A percentile compares a stretch with the other conserved stretches of the same genome.
These are phyloP conservation scores for Xylariaceae sp. DNA, from an alignment of 2,329 filamentous ascomycete genomes.

Conservation along the genomic window DNA sequence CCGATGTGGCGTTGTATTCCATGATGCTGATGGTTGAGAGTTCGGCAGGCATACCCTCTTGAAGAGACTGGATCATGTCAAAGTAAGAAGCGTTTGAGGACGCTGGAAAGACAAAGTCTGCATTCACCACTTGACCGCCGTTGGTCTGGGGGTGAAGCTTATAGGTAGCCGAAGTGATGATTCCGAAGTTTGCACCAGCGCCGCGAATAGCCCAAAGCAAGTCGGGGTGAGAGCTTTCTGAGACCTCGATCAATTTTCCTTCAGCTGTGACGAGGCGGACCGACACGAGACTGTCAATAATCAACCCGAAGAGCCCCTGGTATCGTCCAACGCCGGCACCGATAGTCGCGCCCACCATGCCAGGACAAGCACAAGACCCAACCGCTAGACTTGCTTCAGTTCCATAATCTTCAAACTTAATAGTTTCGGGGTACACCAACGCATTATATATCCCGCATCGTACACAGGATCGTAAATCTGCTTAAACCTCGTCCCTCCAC, in stretches of 20 bases:
- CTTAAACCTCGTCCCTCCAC: background rate
- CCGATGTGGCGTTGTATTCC: background rate
- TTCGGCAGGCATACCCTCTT: background rate
- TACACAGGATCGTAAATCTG: background rate
- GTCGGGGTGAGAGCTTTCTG: conserved; percentile 20
- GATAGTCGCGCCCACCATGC: background rate
- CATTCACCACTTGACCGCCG: background rate
- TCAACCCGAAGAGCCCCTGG: conserved; percentile 26
- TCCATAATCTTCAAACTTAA: background rate
- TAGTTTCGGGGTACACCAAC: background rate
- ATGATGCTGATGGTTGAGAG: conserved; percentile 2
- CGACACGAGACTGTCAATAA: conserved; percentile 30
- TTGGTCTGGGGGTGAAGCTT: conserved; percentile 17
- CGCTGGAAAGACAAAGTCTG: conserved; percentile 19
- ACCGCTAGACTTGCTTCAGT: background rate
- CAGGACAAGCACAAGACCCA: background rate
- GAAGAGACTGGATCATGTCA: background rate
- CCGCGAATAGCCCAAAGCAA: conserved; percentile 37
- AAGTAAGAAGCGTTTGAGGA: conserved; percentile 12
- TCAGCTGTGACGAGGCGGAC: conserved; percentile 28
- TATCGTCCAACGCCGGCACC: background rate
- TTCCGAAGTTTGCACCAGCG: conserved; percentile 34
- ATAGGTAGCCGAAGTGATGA: conserved; percentile 33
- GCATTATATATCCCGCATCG: background rate
- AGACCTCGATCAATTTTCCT: conserved; percentile 23